These are phyloP conservation scores for Patellifolia procumbens DNA, from an alignment of 179 eudicot genomes.

Conservation along the genomic window DNA sequence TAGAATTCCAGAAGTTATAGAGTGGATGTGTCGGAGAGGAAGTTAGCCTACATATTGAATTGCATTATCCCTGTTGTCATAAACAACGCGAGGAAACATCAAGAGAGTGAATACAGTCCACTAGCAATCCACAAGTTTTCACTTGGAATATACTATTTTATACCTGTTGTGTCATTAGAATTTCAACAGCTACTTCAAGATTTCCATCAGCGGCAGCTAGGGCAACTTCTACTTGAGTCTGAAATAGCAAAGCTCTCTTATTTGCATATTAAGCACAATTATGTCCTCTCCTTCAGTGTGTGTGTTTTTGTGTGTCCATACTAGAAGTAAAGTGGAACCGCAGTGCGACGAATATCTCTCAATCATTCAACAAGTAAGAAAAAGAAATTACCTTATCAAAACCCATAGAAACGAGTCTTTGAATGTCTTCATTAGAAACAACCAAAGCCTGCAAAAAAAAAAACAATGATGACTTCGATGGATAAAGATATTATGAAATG, in stretches of 20 bases:
- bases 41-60: not conserved
- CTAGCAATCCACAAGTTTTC: not conserved
- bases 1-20: not conserved
- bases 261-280: not conserved
- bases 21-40: not conserved
- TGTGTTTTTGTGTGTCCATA: not conserved
- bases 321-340: not conserved
- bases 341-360: not conserved
- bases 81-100: not conserved
- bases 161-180: constrained; percentile 90
- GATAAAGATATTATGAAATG: not conserved
- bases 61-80: constrained; percentile 28
- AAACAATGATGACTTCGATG: constrained; percentile 12
- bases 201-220: constrained; percentile 95
- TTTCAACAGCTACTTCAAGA: constrained; percentile 83
- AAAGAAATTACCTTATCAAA: constrained; percentile 67
- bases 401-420: constrained; percentile 89
- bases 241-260: constrained; percentile 25
- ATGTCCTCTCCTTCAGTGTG: not conserved
- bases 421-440: constrained; percentile 60
- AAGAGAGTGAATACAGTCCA: not conserved
- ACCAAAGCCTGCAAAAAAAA: constrained; percentile 45
- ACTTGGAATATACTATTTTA: not conserved
- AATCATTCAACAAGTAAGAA: not conserved
- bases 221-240: constrained; percentile 98